Percentiles rank a stretch among this genome's conserved stretches.
These are phyloP conservation scores for Aspergillaceae sp. DNA, from an alignment of 2,329 filamentous ascomycete genomes.

Conservation along the genomic window DNA sequence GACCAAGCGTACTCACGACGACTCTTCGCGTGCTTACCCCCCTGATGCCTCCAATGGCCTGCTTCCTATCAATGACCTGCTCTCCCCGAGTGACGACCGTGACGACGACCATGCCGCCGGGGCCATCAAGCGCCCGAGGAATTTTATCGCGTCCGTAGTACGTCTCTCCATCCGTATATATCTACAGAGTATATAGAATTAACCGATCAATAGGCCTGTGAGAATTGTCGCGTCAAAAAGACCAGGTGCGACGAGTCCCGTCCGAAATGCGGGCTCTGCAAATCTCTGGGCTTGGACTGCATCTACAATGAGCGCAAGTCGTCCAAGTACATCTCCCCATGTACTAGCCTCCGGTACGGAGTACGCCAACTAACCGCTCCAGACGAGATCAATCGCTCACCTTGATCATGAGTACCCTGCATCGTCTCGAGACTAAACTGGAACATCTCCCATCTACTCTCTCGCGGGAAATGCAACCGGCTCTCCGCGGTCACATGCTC, in stretches of 20 bases:
- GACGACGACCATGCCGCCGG: slow-evolving; percentile 11
- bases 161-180: slow-evolving; percentile 3
- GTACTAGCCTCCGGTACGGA: not conserved
- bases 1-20: slow-evolving; percentile 30
- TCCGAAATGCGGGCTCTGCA: slow-evolving; percentile 46
- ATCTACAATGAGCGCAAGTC: slow-evolving; percentile 46
- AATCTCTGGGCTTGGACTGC: slow-evolving; percentile 41
- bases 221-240: slow-evolving; percentile 46
- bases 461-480: slow-evolving; percentile 21
- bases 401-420: slow-evolving; percentile 47
- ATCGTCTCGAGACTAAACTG: slow-evolving; percentile 45
- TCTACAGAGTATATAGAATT: not conserved
- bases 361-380: slow-evolving; percentile 2
- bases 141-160: slow-evolving; percentile 34
- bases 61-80: slow-evolving; percentile 26
- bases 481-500: slow-evolving; percentile 20
- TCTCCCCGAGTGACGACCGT: slow-evolving; percentile 27
- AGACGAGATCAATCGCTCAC: slow-evolving; percentile 48
- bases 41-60: slow-evolving; percentile 17
- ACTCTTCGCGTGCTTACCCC: slow-evolving; percentile 19
- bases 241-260: slow-evolving; percentile 48
- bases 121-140: slow-evolving; percentile 26
- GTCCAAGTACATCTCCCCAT: slow-evolving; percentile 36
- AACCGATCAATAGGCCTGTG: slow-evolving; percentile 37
- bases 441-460: slow-evolving; percentile 37